Percentiles rank a stretch among this genome's conserved stretches.
Conservation (phyloP, 2,329 filamentous ascomycete genomes). For the Ascosphaera apis region DNA sequence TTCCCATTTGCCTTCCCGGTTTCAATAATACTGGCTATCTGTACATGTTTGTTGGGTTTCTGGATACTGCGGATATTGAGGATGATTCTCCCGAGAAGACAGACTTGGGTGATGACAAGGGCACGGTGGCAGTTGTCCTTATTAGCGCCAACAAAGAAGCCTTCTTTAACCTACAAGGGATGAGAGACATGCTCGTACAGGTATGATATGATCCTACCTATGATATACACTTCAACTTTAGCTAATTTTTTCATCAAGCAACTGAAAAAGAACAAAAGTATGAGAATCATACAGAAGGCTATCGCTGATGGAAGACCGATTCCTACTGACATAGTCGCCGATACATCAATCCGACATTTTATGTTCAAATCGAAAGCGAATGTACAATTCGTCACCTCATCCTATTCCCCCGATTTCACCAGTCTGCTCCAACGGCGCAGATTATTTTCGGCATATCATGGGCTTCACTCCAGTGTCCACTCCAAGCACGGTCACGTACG, state of each 20-base stretch:
- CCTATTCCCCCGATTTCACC: slow-evolving; percentile 46
- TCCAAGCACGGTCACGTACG: slow-evolving; percentile 64
- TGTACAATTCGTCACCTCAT: slow-evolving; percentile 87
- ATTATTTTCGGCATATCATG: slow-evolving; percentile 49
- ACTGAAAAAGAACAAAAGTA: slow-evolving; percentile 50
- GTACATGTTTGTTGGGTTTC: slow-evolving; percentile 98
- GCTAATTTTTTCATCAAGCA: slow-evolving; percentile 23
- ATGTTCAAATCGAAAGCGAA: slow-evolving; percentile 87
- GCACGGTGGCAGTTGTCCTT: slow-evolving; percentile 59
- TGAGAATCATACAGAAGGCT: slow-evolving; percentile 51
- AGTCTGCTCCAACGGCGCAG: slow-evolving; percentile 38
- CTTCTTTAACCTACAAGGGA: slow-evolving; percentile 68
- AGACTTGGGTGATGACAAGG: slow-evolving; percentile 32
- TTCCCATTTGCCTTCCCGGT: slow-evolving; percentile 79
- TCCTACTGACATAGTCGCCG: slow-evolving; percentile 54
- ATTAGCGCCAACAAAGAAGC: slow-evolving; percentile 84
- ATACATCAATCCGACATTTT: slow-evolving; percentile 68
- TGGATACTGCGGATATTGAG: slow-evolving; percentile 33
- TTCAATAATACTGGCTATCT: slow-evolving; percentile 95
- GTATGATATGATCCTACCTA: slow-evolving; percentile 16
- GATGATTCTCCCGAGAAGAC: slow-evolving; percentile 19
- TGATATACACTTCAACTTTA: no score
- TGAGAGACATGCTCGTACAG: slow-evolving; percentile 37
- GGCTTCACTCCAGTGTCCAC: slow-evolving; percentile 67
- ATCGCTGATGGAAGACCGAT: slow-evolving; percentile 47